Conservation (phyloP, 2,329 filamentous ascomycete species). For the Verticillium alfalfae region DNA sequence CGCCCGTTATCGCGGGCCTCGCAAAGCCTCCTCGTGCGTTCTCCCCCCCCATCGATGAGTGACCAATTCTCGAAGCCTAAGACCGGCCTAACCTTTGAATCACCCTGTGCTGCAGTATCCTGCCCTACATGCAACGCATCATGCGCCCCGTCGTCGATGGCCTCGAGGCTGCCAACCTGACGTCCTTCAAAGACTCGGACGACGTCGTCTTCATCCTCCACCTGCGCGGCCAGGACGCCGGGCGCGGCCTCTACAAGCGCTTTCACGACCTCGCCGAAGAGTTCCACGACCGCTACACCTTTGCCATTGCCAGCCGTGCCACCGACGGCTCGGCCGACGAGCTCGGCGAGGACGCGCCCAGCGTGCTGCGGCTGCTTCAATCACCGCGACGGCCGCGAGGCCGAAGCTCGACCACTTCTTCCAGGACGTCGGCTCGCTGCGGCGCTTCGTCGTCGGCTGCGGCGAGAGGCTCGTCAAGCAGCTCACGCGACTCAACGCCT, state of each 20-base stretch:
- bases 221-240: constrained; percentile 20
- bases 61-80: constrained; percentile 9
- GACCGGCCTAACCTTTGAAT: not conserved
- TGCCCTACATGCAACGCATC: constrained; percentile 2
- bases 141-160: constrained; percentile 14
- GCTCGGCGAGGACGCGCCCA: constrained; percentile 5
- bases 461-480: constrained; percentile 32
- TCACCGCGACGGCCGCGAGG: constrained; percentile 27
- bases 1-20: constrained; percentile 36
- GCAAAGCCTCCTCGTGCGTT: constrained; percentile 11
- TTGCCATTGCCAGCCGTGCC: constrained; percentile 22
- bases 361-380: constrained; percentile 32
- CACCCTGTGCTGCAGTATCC: constrained; percentile 1
- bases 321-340: not conserved
- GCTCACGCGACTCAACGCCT: constrained; percentile 36
- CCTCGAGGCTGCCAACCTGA: constrained; percentile 3
- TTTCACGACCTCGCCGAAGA: constrained; percentile 26
- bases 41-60: constrained; percentile 2
- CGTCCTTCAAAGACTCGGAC: constrained; percentile 28
- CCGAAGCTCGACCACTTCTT: constrained; percentile 24
- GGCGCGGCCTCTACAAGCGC: constrained; percentile 16
- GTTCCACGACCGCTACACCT: constrained; percentile 34
- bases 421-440: constrained; percentile 21
- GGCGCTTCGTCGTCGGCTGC: constrained; percentile 30
- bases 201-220: constrained; percentile 36